phyloP scores from a whole-genome alignment of 108 stramenopile genomes.

The Epithemia pelagica region DNA sequence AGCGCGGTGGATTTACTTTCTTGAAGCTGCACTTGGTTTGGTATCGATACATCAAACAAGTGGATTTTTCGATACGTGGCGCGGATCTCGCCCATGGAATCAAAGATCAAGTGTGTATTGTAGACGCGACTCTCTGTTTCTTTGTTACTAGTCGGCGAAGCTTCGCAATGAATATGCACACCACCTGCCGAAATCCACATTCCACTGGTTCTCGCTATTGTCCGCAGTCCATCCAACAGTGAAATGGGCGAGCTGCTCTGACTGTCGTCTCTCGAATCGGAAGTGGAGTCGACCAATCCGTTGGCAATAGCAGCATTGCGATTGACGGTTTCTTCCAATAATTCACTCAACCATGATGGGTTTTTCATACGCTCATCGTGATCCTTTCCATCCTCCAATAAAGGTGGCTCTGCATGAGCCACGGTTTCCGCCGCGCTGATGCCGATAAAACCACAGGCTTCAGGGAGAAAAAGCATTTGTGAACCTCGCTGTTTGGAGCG shows the following conservation, averaged over 20 bases:
- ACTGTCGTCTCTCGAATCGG: not conserved
- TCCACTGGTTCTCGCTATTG: conserved; percentile 48
- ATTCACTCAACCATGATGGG: not conserved
- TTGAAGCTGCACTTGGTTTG: conserved; percentile 54
- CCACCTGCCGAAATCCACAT: conserved; percentile 84
- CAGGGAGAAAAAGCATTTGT: conserved; percentile 76
- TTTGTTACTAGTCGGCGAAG: conserved; percentile 22
- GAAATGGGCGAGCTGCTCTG: conserved; percentile 15
- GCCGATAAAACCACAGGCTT: conserved; percentile 82
- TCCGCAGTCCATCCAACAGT: conserved; percentile 56
- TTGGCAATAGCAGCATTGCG: conserved; percentile 15
- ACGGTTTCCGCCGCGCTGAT: conserved; percentile 54
- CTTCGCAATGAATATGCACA: conserved; percentile 45
- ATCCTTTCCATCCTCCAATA: conserved; percentile 4
- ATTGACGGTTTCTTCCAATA: not conserved
- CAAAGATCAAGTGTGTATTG: conserved; percentile 93
- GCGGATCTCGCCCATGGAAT: conserved; percentile 50
- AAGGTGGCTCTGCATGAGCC: conserved; percentile 54
- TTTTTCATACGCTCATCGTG: not conserved
- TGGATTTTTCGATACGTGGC: conserved; percentile 88
- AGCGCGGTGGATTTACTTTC: conserved; percentile 81
- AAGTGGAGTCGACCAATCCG: not conserved
- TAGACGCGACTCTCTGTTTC: conserved; percentile 46
- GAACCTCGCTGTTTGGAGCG: conserved; percentile 44
- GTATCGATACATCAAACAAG: conserved; percentile 91